Evolutionary conservation across 345 rosid genomes (phyloP), one percentile per base, ranked within the genome.

Genomic region (Gossypioides kirkii): DNA sequence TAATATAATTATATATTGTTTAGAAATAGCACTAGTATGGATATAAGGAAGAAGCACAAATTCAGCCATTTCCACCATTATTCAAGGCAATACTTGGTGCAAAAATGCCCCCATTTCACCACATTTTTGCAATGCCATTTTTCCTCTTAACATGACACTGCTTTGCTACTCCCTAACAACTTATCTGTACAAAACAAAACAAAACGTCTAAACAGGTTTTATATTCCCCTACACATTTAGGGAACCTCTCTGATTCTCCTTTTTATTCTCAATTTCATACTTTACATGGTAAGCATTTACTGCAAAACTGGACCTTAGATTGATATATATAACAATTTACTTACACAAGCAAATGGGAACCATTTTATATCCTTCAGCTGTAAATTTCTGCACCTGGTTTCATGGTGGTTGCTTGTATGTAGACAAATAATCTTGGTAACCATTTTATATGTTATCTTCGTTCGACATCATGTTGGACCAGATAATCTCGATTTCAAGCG

Each of bases 401-500:
- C n/a, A 3, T 55, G 49, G 76, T 13, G 32, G 47, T 47, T 62
- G 61, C 76, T 62, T 26, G 70, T n/a, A 23, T 2, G 28, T 17
- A 18, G 9, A 32, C 18, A 38, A 10, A 52, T 36, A n/a, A 62
- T 38, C 69, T 14, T 32, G 46, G 16, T 10, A 26, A 55, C 72
- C 36, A 71, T 45, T 63, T 62, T 49, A 74, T 32, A 69, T 59
- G 77, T 74, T 62, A 53, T 79, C 82, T 74, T 71, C 53, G 10
- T 75, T 74, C 6, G 79, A 69, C 3, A 59, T 64, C 70, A 80
- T 71, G 76, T 82, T 83, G 70, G 92, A 82, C 93, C 90, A 88
- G 50, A 79, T 76, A 73, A 88, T 86, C 82, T 86, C 87, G 45
- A 88, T 85, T 75, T 88, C 93, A 61, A 88, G 90, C 0, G 86